phyloP scores from a whole-genome alignment of 1,139 yeast genomes.

The Geotrichum citri-aurantii region DNA sequence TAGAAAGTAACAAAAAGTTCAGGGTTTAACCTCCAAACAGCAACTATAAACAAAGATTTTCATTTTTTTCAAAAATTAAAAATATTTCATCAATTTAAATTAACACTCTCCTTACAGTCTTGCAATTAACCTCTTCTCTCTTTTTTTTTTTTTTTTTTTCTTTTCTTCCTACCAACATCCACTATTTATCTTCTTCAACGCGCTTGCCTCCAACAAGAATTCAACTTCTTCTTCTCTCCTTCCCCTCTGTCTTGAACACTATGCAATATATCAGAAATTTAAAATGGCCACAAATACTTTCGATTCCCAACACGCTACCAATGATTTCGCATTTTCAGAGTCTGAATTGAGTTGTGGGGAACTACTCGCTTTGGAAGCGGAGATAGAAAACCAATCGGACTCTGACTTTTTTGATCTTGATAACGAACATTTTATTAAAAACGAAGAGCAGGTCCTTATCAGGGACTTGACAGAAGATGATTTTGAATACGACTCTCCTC shows the following conservation, averaged over 20 bases:
- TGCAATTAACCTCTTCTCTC: not conserved
- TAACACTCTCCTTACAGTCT: not conserved
- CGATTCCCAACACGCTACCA: not conserved
- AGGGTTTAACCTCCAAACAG: not conserved
- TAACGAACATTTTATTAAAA: slow-evolving; percentile 7
- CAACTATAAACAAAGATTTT: not conserved
- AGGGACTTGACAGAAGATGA: not conserved
- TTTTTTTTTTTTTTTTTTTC: not conserved
- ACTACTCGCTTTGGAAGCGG: not conserved
- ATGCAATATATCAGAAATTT: not conserved
- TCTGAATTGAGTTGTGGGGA: not conserved
- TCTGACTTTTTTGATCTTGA: slow-evolving; percentile 4
- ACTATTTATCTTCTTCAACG: not conserved
- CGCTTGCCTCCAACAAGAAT: not conserved
- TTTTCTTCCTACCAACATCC: not conserved
- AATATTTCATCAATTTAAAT: too few relatives aligned
- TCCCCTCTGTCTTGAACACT: not conserved
- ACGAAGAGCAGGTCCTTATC: not conserved
- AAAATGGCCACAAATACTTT: not conserved
- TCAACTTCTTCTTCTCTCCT: not conserved
- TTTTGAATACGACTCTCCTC: not conserved
- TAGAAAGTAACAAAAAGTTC: too few relatives aligned
- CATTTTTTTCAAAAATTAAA: not conserved
- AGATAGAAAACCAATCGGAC: not conserved
- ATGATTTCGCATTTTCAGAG: not conserved